Base-by-base conservation (phyloP, 2,329 filamentous ascomycete species). In the Elsinoe necatrix region DNA sequence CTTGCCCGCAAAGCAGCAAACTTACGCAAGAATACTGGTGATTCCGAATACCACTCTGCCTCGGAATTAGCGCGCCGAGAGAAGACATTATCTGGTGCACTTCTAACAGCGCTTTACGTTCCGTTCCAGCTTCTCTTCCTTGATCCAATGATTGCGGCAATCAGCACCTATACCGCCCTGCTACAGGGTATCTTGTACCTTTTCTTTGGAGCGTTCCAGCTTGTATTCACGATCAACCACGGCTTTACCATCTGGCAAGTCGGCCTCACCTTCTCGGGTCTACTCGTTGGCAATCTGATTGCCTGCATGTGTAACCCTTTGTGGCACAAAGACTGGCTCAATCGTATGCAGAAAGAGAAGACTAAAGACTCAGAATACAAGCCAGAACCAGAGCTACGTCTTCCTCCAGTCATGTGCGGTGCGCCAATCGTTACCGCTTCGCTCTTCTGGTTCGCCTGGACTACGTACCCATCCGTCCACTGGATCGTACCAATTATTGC, bases 241-340 rank as follows among this genome's bases (percentile, higher is more conserved):
- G 64, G 60, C 29, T 6, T 31, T 5, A 31, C 5, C 11, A 5
- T 6, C 6, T 31, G 29, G 29, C 29, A 31, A 11, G 5, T 11
- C 5, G 29, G 29, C 6, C 11, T 31, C 6, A 31, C 29, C 11
- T 31, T 31, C 29, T 31, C 11, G 5, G 29, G 6, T 31, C 29
- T 31, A 11, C 5, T 31, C 72, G 62, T 90, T 4, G 83, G 84
- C 4, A 89, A 87, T 0, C 57, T 81, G 21, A 73, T 90, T 0
- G 84, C 85, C 45, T 83, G n/a, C 93, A 60, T 12, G 51, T n/a
- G n/a, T n/a, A n/a, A n/a, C n/a, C n/a, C n/a, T n/a, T n/a, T n/a
- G n/a, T n/a, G n/a, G n/a, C n/a, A n/a, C n/a, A n/a, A n/a, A n/a
- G n/a, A n/a, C n/a, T n/a, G n/a, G n/a, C n/a, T n/a, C n/a, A n/a